Percentiles rank a stretch among this genome's conserved stretches.
phyloP scores from a whole-genome alignment of 257 asterid species.

The Solanum habrochaites region DNA sequence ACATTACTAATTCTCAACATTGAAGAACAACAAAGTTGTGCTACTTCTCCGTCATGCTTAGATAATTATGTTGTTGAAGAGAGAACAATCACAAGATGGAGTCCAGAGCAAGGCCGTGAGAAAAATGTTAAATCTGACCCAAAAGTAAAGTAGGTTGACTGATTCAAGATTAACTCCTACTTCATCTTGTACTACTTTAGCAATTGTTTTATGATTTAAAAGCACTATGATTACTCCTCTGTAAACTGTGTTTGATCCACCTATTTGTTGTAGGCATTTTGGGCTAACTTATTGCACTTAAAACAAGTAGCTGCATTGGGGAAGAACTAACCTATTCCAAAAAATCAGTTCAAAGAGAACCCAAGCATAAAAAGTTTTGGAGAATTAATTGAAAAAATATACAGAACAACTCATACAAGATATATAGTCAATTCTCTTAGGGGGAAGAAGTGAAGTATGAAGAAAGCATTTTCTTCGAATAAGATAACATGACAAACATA shows the following conservation, averaged over 20 bases:
- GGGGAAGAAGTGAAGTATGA: background rate
- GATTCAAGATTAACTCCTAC: background rate
- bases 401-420: background rate
- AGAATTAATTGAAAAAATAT: background rate
- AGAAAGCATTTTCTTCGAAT: background rate
- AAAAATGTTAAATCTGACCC: background rate
- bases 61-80: slow-evolving; percentile 40
- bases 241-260: background rate
- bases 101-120: slow-evolving; percentile 52
- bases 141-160: background rate
- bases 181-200: background rate
- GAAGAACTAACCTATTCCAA: background rate
- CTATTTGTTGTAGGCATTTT: background rate
- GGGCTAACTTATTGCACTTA: background rate
- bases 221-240: background rate
- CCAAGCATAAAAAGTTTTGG: background rate
- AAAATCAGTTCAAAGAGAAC: background rate
- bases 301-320: background rate
- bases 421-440: background rate
- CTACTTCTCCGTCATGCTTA: slow-evolving; percentile 16
- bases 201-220: background rate
- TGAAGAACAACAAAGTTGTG: background rate
- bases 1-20: slow-evolving; percentile 49
- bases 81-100: slow-evolving; percentile 58
- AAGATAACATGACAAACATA: background rate